phyloP scores from a whole-genome alignment of 495 filamentous ascomycete species.

The Haplographium delicatum region DNA sequence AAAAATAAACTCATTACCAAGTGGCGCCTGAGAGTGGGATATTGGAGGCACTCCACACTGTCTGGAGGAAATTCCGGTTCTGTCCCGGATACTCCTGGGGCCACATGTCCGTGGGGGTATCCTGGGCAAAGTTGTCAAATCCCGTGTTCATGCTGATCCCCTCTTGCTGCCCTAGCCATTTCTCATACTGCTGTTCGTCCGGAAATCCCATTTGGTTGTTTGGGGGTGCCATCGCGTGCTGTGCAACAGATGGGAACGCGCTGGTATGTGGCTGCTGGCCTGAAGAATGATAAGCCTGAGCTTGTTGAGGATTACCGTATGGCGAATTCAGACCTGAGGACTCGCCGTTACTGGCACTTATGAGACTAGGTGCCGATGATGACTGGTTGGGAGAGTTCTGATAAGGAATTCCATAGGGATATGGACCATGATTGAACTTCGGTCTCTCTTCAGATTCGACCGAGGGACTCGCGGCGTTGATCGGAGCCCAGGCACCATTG shows the following conservation, averaged over 20 bases:
- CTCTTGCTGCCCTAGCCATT: constrained; percentile 5
- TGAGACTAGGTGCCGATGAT: constrained; percentile 14
- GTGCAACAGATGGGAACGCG: constrained; percentile 6
- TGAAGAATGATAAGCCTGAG: neutral
- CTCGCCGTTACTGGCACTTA: constrained; percentile 18
- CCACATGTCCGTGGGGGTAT: neutral
- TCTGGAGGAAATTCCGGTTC: constrained; percentile 2
- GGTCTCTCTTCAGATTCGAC: constrained; percentile 15
- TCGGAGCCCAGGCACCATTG: constrained; percentile 20
- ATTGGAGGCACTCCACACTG: neutral
- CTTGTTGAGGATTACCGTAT: constrained; percentile 10
- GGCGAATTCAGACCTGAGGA: constrained; percentile 18
- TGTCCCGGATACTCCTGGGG: neutral
- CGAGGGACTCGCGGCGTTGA: constrained; percentile 18
- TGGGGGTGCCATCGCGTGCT: constrained; percentile 18
- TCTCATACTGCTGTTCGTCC: neutral
- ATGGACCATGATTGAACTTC: constrained; percentile 9
- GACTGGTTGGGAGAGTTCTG: constrained; percentile 17
- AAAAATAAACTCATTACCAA: too few relatives aligned
- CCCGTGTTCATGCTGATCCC: constrained; percentile 8
- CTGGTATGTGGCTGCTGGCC: constrained; percentile 4
- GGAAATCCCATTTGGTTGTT: neutral
- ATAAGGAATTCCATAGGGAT: constrained; percentile 11
- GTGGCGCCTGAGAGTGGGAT: too few relatives aligned
- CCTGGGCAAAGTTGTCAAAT: constrained; percentile 14